These are phyloP conservation scores for Globisporangium nunn DNA, from an alignment of 352 stramenopile genomes.

Conservation along the genomic window DNA sequence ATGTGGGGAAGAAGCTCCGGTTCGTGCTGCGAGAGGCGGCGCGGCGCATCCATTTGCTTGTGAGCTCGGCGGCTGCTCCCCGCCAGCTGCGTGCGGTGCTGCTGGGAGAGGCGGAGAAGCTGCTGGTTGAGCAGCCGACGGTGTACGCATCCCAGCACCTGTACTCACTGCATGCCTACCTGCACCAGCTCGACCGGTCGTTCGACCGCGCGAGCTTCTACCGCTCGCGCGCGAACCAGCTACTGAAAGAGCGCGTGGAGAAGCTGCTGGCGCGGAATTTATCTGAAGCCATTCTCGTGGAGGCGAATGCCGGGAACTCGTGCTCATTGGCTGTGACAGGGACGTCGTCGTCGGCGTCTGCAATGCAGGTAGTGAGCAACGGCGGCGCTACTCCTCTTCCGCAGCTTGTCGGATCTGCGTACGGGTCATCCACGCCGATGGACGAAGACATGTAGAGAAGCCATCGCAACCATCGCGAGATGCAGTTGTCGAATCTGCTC, in stretches of 20 bases:
- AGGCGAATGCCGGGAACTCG: slow-evolving; percentile 7
- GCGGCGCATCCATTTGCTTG: slow-evolving; percentile 43
- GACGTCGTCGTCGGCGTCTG: background rate
- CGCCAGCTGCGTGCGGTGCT: slow-evolving; percentile 34
- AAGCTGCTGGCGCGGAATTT: slow-evolving; percentile 48
- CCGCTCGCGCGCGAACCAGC: slow-evolving; percentile 27
- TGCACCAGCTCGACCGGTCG: slow-evolving; percentile 55
- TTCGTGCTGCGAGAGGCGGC: slow-evolving; percentile 68
- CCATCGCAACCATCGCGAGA: background rate
- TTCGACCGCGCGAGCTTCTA: slow-evolving; percentile 55
- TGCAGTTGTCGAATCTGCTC: too few species aligned
- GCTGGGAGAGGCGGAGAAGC: slow-evolving; percentile 36
- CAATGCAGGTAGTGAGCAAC: too few species aligned
- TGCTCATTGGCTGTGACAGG: background rate
- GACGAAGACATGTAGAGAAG: slow-evolving; percentile 24
- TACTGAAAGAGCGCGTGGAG: slow-evolving; percentile 46
- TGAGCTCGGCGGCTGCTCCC: slow-evolving; percentile 34
- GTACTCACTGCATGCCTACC: slow-evolving; percentile 53
- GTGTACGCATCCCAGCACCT: slow-evolving; percentile 49
- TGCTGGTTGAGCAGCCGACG: slow-evolving; percentile 40
- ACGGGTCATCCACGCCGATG: slow-evolving; percentile 28
- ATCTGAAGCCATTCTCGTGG: slow-evolving; percentile 48
- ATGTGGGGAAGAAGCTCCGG: slow-evolving; percentile 28
- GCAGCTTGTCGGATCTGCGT: slow-evolving; percentile 15
- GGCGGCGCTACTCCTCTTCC: background rate